Conservation (phyloP, 257 asterid genomes). For the Ehretia macrophylla region DNA sequence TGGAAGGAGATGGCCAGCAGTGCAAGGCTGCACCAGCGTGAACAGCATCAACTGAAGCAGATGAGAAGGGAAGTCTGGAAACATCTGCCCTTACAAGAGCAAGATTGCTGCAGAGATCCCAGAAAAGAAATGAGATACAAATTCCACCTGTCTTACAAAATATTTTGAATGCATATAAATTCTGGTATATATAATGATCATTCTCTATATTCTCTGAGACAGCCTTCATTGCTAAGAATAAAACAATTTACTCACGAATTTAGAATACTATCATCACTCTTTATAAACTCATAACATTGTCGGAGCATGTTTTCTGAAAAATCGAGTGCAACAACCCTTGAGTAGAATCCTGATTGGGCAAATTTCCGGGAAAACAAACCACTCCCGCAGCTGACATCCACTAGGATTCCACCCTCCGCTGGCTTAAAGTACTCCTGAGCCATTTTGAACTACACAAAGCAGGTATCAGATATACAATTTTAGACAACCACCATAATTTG, state of each 20-base stretch:
- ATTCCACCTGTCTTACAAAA: constrained; percentile 5
- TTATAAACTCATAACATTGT: constrained; percentile 78
- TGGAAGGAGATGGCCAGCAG: constrained; percentile 99
- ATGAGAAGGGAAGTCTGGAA: constrained; percentile 84
- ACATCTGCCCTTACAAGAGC: constrained; percentile 98
- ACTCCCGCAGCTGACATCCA: constrained; percentile 96
- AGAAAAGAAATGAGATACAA: not conserved
- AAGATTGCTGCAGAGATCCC: constrained; percentile 48
- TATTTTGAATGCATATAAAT: not conserved
- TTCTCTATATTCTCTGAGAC: too few species aligned
- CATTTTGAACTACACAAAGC: constrained; percentile 73
- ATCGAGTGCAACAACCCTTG: constrained; percentile 80
- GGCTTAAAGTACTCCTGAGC: constrained; percentile 79
- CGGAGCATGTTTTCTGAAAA: constrained; percentile 98
- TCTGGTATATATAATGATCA: not conserved
- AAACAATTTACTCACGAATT: constrained; percentile 52
- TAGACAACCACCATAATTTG: constrained; percentile 6
- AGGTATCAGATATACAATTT: constrained; percentile 4
- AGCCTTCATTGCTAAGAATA: not conserved
- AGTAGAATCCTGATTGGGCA: constrained; percentile 73
- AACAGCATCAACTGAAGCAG: constrained; percentile 84
- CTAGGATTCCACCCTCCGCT: constrained; percentile 79
- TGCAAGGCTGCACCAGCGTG: constrained; percentile 99
- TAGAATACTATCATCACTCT: constrained; percentile 51
- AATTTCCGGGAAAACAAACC: constrained; percentile 92